These are phyloP conservation scores for Schoenoplectus triqueter DNA, from an alignment of 202 grass and related monocot genomes.

Conservation along the genomic window DNA sequence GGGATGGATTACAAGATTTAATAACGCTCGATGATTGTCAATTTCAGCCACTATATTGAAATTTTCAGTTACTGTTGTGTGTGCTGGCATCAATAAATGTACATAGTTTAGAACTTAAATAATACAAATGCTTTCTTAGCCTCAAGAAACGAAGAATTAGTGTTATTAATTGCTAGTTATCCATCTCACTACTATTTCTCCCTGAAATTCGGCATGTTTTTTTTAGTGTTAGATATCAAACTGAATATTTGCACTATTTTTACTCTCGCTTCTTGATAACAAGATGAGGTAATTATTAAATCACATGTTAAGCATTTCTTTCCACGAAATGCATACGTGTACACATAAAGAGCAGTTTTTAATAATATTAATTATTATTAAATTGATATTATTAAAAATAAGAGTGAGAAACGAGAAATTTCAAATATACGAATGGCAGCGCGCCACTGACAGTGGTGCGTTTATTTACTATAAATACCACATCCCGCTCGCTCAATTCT, in stretches of 20 bases:
- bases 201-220: not conserved
- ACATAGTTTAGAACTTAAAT: slow-evolving; percentile 26
- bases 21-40: slow-evolving; percentile 52
- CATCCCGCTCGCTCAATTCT: no score
- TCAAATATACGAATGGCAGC: no score
- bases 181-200: not conserved
- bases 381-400: no score
- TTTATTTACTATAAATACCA: no score
- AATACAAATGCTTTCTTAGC: not conserved
- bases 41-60: slow-evolving; percentile 44
- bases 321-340: not conserved
- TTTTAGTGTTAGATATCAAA: not conserved
- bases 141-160: not conserved
- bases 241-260: not conserved
- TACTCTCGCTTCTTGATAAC: not conserved
- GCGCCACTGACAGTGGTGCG: no score
- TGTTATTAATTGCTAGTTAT: not conserved
- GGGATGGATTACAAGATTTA: slow-evolving; percentile 78
- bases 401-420: no score
- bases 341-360: not conserved
- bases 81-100: slow-evolving; percentile 17
- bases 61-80: not conserved
- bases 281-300: not conserved
- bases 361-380: no score
- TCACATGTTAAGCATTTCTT: not conserved